These are phyloP conservation scores for Kurtzmaniella natalensis DNA, from an alignment of 1,139 yeast species.

Conservation along the genomic window DNA sequence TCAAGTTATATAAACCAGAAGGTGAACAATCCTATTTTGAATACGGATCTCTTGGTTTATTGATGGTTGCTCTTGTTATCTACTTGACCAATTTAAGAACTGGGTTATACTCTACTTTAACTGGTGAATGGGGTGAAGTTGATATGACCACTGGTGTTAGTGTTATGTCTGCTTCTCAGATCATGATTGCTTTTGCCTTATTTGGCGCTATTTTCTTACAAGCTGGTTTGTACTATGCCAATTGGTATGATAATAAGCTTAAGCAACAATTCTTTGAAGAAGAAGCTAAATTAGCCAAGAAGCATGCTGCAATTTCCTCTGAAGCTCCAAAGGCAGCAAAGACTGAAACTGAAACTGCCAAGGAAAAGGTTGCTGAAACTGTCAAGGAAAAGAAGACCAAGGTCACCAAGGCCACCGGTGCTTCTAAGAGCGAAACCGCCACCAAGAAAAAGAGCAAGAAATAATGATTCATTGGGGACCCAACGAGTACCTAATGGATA, in stretches of 20 bases:
- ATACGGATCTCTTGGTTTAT: conserved; percentile 74
- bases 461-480: no score
- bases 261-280: conserved; percentile 45
- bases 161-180: conserved; percentile 86
- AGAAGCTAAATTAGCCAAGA: conserved; percentile 31
- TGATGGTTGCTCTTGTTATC: conserved; percentile 67
- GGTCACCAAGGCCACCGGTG: conserved; percentile 10
- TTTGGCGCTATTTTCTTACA: conserved; percentile 80
- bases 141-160: conserved; percentile 80
- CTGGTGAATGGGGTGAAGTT: conserved; percentile 92
- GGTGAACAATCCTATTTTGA: conserved; percentile 85
- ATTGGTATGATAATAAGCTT: conserved; percentile 62
- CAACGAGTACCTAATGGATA: no score
- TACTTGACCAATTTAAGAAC: conserved; percentile 83
- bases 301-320: conserved; percentile 12
- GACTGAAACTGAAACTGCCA: conserved; percentile 15
- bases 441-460: conserved; percentile 5
- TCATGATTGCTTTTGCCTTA: conserved; percentile 67
- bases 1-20: conserved; percentile 80
- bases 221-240: conserved; percentile 87
- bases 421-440: conserved; percentile 6
- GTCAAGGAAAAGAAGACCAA: conserved; percentile 12
- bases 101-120: conserved; percentile 66
- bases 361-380: conserved; percentile 13
- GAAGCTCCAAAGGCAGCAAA: conserved; percentile 11